phyloP scores from a whole-genome alignment of 2,329 filamentous ascomycete genomes.

The Penicillium sp. region DNA sequence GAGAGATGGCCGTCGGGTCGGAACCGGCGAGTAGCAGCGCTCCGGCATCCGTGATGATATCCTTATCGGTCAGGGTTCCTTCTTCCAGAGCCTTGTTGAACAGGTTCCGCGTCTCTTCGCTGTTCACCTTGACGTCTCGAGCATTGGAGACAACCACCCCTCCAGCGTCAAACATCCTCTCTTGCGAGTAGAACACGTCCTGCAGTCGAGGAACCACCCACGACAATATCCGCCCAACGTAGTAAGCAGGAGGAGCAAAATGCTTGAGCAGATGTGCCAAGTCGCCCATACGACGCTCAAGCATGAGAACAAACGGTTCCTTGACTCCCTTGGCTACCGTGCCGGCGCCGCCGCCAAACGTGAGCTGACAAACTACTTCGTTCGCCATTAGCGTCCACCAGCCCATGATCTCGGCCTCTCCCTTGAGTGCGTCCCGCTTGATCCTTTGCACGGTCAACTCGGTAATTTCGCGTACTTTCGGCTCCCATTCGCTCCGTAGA shows the following conservation, averaged over 20 bases:
- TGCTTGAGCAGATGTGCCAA: constrained; percentile 9
- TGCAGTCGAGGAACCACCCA: constrained; percentile 1
- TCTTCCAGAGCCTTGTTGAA: constrained; percentile 8
- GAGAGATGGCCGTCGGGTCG: constrained; percentile 11
- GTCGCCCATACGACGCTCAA: constrained; percentile 9
- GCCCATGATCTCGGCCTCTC: constrained; percentile 1
- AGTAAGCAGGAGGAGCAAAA: constrained; percentile 5
- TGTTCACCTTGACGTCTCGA: constrained; percentile 2
- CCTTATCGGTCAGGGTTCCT: constrained; percentile 3
- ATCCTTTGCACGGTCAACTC: constrained; percentile 4
- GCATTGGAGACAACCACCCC: constrained; percentile 2
- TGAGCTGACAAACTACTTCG: constrained; percentile 1
- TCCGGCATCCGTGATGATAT: constrained; percentile 9
- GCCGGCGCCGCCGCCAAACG: constrained; percentile 6
- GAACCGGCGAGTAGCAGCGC: constrained; percentile 8
- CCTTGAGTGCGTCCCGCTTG: neutral
- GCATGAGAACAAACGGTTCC: constrained; percentile 8
- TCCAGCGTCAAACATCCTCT: constrained; percentile 5
- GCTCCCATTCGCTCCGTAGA: constrained; percentile 5
- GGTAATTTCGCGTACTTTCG: neutral
- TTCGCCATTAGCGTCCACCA: constrained; percentile 14
- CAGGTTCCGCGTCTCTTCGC: neutral
- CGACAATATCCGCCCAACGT: neutral
- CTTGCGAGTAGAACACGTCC: constrained; percentile 6
- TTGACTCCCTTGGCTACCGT: constrained; percentile 5